Percentiles rank a stretch among this genome's conserved stretches.
These are phyloP conservation scores for Millerozyma acaciae DNA, from an alignment of 805 yeast genomes.

Conservation along the genomic window DNA sequence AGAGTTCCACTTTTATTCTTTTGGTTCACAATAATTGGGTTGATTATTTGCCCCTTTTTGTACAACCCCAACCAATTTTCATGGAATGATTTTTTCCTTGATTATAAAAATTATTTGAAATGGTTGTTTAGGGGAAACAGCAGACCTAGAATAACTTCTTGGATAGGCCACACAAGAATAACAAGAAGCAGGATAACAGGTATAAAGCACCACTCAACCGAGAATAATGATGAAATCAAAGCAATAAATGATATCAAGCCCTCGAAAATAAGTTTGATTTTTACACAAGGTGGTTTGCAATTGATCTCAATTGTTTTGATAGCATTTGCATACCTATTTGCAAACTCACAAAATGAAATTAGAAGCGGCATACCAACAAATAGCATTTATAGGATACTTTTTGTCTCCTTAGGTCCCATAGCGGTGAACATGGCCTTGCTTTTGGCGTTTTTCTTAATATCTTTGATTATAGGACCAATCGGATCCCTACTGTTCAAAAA, in stretches of 20 bases:
- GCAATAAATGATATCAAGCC: slow-evolving; percentile 48
- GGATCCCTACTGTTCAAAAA: slow-evolving; percentile 38
- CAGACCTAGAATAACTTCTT: slow-evolving; percentile 28
- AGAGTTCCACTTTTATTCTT: slow-evolving; percentile 56
- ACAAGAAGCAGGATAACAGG: slow-evolving; percentile 56
- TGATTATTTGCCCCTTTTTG: slow-evolving; percentile 67
- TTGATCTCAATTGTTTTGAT: slow-evolving; percentile 31
- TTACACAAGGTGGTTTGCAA: slow-evolving; percentile 40
- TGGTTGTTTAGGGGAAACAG: slow-evolving; percentile 55
- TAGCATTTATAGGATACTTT: slow-evolving; percentile 39
- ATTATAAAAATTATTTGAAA: slow-evolving; percentile 52
- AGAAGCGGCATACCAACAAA: slow-evolving; percentile 32
- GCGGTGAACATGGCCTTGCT: slow-evolving; percentile 39
- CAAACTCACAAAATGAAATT: slow-evolving; percentile 50
- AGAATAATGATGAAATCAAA: slow-evolving; percentile 35
- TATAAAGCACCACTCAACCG: slow-evolving; percentile 41
- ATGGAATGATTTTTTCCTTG: slow-evolving; percentile 65
- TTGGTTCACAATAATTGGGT: slow-evolving; percentile 65
- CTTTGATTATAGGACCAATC: slow-evolving; percentile 50
- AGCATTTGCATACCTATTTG: slow-evolving; percentile 46
- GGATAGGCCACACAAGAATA: slow-evolving; percentile 48
- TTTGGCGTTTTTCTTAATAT: slow-evolving; percentile 37
- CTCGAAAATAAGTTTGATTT: slow-evolving; percentile 40
- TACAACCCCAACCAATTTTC: slow-evolving; percentile 78
- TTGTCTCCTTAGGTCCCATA: slow-evolving; percentile 49